Evolutionary conservation across 306 rosid species (phyloP), one percentile per base, ranked within the genome.

Genomic region (Cucurbita argyrosperma): DNA sequence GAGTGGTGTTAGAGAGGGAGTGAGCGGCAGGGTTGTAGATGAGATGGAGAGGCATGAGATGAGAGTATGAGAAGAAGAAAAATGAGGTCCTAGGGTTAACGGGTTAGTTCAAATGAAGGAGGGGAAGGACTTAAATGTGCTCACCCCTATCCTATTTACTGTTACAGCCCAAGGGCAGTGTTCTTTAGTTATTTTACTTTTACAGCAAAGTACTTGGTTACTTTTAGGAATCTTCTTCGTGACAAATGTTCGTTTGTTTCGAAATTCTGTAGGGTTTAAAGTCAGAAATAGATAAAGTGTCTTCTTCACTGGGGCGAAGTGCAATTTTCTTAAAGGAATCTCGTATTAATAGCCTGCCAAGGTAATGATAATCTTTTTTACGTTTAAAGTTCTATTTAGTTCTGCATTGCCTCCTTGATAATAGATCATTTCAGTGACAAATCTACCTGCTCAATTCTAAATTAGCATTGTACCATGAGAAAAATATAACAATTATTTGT

Each of bases 281-380:
- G 85, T 95, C 99, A 42, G 99, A 95, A 79, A 82, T 95, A 85
- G 99, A 95, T 76, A 95, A 95, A 80, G 92, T 86, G 65, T 95
- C 97, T 49, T 88, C 96, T 74, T 84, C 83, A 49, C 83, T 95
- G 88, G 99, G 99, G 72, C 90, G 91, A 68, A 95, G 96, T 88
- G 96, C 99, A 69, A 77, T 81, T 26, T 89, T 85, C 79, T 23
- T 87, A 85, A 95, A 89, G 85, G 99, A 95, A 78, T 91, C 99
- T 67, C 88, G 87, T 67, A 95, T 95, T 65, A 87, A 88, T 90
- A 90, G 97, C 83, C 81, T 95, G 65, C 97, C 99, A 79, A 88
- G 85, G 99, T 95, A 82, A 77, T 26, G 43, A 57, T 76, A 74
- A 70, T 58, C 59, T 39, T 76, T 70, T 4, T 58, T 43, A 56